Percentiles rank a stretch among this genome's conserved stretches.
Conservation (phyloP, 1,284 basidiomycete species). For the Xanthoconium separans region DNA sequence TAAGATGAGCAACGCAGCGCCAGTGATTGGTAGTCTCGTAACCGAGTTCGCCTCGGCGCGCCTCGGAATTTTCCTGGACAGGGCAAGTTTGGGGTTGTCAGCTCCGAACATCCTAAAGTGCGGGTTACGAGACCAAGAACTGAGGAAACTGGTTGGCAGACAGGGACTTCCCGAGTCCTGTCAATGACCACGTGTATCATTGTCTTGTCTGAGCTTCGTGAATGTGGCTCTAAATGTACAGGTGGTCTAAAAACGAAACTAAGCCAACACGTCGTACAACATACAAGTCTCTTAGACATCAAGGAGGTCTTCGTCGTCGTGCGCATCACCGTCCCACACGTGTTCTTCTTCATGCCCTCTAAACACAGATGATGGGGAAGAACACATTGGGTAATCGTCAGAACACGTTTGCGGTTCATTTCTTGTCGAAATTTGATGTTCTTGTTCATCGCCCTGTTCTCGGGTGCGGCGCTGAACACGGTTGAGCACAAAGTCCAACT, state of each 20-base stretch:
- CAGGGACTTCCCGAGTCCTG: too few species aligned
- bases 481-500: constrained; percentile 78
- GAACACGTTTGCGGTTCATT: constrained; percentile 24
- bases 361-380: constrained; percentile 16
- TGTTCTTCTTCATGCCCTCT: constrained; percentile 20
- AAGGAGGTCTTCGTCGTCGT: constrained; percentile 21
- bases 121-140: too few species aligned
- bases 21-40: too few species aligned
- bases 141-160: too few species aligned
- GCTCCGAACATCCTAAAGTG: too few species aligned
- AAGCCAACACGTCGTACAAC: constrained; percentile 27
- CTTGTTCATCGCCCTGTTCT: constrained; percentile 41
- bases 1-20: too few species aligned
- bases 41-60: too few species aligned
- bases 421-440: constrained; percentile 6
- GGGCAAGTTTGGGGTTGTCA: too few species aligned
- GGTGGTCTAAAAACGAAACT: constrained; percentile 12
- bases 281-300: constrained; percentile 21
- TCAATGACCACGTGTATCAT: not conserved
- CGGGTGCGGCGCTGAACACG: constrained; percentile 69
- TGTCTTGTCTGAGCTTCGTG: not conserved
- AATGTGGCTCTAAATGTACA: constrained; percentile 20
- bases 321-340: constrained; percentile 22
- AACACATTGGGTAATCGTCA: constrained; percentile 27
- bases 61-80: too few species aligned